phyloP scores from a whole-genome alignment of 441 rosid species.

The Euphorbia celastroides region DNA sequence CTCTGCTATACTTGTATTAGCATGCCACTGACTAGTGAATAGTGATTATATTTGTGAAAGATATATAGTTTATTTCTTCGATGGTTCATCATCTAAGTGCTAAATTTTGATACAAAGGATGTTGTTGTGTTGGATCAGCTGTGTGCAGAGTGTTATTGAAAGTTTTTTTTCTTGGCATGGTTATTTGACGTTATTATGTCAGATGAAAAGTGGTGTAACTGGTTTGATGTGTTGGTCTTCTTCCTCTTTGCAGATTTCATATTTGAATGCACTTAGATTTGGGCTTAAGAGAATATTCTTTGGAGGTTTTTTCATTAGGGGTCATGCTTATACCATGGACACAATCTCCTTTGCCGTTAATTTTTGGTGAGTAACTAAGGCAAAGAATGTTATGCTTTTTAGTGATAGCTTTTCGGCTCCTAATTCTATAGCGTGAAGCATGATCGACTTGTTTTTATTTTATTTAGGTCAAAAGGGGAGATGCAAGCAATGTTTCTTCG shows the following conservation, averaged over 20 bases:
- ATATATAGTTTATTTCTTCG: too few relatives aligned
- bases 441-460: conserved; percentile 2
- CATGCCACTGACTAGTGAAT: not conserved
- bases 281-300: conserved; percentile 86
- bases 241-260: conserved; percentile 50
- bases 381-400: conserved; percentile 2
- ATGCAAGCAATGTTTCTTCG: conserved; percentile 97
- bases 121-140: too few relatives aligned
- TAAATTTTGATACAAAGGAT: too few relatives aligned
- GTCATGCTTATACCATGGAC: conserved; percentile 96
- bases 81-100: too few relatives aligned
- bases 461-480: conserved; percentile 88
- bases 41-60: too few relatives aligned
- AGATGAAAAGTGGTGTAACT: not conserved
- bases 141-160: not conserved
- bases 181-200: conserved; percentile 10
- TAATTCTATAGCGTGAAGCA: conserved; percentile 12
- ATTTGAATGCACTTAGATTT: conserved; percentile 86
- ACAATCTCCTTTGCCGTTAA: conserved; percentile 92
- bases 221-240: conserved; percentile 6
- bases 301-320: conserved; percentile 91
- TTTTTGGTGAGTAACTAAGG: conserved; percentile 55
- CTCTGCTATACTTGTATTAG: too few relatives aligned
- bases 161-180: not conserved
- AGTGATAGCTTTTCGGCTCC: conserved; percentile 5